A percentile compares a stretch with the other conserved stretches of the same genome.
Conservation (phyloP, 176 grass and related monocot genomes). For the Urochloa ruziziensis region DNA sequence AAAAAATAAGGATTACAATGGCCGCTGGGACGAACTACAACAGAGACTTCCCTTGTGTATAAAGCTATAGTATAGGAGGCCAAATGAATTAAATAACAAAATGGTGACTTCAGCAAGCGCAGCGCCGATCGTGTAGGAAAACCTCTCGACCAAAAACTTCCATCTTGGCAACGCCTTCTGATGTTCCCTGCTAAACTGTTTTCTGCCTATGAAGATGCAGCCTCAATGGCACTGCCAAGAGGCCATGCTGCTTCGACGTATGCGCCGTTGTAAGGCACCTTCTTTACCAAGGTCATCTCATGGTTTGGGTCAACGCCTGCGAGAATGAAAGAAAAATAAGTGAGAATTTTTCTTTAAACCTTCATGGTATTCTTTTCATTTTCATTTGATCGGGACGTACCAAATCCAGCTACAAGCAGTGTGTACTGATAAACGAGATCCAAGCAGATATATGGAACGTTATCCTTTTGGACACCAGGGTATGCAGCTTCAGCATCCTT, state of each 20-base stretch:
- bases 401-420: slow-evolving; percentile 83
- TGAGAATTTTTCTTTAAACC: background rate
- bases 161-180: background rate
- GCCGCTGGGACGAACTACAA: slow-evolving; percentile 18
- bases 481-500: slow-evolving; percentile 60
- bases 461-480: slow-evolving; percentile 57
- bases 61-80: slow-evolving; percentile 32
- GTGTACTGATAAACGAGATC: slow-evolving; percentile 97
- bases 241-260: slow-evolving; percentile 94
- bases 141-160: slow-evolving; percentile 29
- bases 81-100: slow-evolving; percentile 30
- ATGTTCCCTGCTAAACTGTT: slow-evolving; percentile 12
- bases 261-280: slow-evolving; percentile 72
- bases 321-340: background rate
- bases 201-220: slow-evolving; percentile 69
- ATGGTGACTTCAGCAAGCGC: slow-evolving; percentile 11
- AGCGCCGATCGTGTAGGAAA: background rate
- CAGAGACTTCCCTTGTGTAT: slow-evolving; percentile 6
- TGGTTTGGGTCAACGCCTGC: slow-evolving; percentile 71
- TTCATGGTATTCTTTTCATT: background rate
- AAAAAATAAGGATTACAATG: slow-evolving; percentile 38
- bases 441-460: slow-evolving; percentile 91
- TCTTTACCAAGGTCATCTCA: slow-evolving; percentile 95
- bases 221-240: slow-evolving; percentile 96
- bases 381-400: slow-evolving; percentile 41